These are phyloP conservation scores for Rutidosis leptorrhynchoides DNA, from an alignment of 129 eudicot genomes.

Conservation along the genomic window DNA sequence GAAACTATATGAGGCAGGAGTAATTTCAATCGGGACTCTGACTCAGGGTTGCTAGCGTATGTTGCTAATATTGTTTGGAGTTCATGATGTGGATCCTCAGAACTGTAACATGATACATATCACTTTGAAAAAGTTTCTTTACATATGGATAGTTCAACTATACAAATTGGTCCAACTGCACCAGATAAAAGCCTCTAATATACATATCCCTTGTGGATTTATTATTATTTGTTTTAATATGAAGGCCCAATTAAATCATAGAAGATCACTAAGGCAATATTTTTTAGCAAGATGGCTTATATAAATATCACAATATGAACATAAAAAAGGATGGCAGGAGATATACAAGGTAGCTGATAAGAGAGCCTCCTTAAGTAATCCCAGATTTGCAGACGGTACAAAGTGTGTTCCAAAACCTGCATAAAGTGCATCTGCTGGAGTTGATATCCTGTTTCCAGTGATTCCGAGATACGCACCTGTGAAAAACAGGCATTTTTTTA, in stretches of 20 bases:
- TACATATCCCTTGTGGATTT: neutral
- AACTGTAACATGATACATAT: conserved; percentile 44
- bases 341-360: conserved; percentile 66
- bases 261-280: neutral
- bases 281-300: conserved; percentile 1
- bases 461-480: conserved; percentile 96
- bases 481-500: conserved; percentile 15
- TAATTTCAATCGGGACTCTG: conserved; percentile 68
- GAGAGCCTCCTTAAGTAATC: conserved; percentile 60
- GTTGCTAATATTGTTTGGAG: conserved; percentile 46
- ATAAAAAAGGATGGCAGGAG: conserved; percentile 16
- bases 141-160: neutral
- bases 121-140: conserved; percentile 6
- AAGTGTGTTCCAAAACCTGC: conserved; percentile 93
- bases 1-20: conserved; percentile 74
- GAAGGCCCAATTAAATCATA: neutral
- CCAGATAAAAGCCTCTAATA: conserved; percentile 6
- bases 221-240: neutral
- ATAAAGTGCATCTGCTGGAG: conserved; percentile 86
- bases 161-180: conserved; percentile 16
- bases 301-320: neutral
- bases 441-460: conserved; percentile 84
- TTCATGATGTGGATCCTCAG: conserved; percentile 80
- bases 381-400: conserved; percentile 71
- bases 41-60: conserved; percentile 62